These are phyloP conservation scores for Populus nigra DNA, from an alignment of 345 rosid species.

Conservation along the genomic window DNA sequence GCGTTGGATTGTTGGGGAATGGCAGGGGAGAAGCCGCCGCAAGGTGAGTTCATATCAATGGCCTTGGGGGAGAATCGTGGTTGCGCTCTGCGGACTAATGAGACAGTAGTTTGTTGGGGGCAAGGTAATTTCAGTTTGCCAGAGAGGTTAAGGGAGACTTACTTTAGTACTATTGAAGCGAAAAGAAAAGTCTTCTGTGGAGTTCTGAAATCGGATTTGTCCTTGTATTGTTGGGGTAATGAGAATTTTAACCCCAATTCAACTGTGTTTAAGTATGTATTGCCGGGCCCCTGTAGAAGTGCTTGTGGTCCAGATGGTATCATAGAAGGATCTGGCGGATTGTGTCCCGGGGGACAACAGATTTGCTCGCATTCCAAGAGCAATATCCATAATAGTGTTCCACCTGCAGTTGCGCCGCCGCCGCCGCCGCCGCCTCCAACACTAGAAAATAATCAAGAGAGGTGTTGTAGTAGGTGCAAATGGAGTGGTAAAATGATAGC, in stretches of 20 bases:
- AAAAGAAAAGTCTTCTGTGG: conserved; percentile 64
- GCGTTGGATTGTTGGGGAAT: conserved; percentile 57
- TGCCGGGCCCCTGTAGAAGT: conserved; percentile 57
- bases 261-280: conserved; percentile 36
- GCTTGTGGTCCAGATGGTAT: conserved; percentile 33
- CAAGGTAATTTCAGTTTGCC: conserved; percentile 48
- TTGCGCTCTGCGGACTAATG: conserved; percentile 50
- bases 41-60: conserved; percentile 40
- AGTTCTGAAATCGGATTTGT: conserved; percentile 23
- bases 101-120: conserved; percentile 66
- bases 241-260: conserved; percentile 25
- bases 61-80: conserved; percentile 61
- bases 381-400: too few relatives aligned
- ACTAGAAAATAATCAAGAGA: neutral
- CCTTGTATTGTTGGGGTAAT: conserved; percentile 70
- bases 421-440: neutral
- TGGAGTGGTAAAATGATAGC: conserved; percentile 47
- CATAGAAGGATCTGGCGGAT: conserved; percentile 18
- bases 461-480: neutral
- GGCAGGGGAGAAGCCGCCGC: neutral
- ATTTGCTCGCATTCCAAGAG: conserved; percentile 25
- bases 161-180: conserved; percentile 49
- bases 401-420: neutral
- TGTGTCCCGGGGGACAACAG: conserved; percentile 30
- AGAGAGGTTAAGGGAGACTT: neutral